Percentiles rank a stretch among this genome's conserved stretches.
phyloP scores from a whole-genome alignment of 1,284 basidiomycete species.

The Apiotrichum veenhuisii region DNA sequence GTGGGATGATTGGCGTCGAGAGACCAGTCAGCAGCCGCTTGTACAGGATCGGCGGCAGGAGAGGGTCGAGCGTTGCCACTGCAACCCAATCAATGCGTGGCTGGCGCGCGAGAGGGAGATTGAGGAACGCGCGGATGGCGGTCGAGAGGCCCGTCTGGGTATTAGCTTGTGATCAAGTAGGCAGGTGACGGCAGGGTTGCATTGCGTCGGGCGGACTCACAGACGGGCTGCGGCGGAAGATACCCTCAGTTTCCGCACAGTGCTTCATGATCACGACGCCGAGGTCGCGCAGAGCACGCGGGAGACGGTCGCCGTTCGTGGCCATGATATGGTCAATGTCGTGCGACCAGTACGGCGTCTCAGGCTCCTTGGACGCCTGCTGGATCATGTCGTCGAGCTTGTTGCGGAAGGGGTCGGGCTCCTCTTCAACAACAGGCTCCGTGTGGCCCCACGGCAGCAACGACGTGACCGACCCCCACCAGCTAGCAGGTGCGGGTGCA shows the following conservation, averaged over 20 bases:
- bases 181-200: too few species aligned
- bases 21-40: slow-evolving; percentile 6
- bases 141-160: slow-evolving; percentile 21
- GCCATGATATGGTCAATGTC: slow-evolving; percentile 20
- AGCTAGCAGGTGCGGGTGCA: background rate
- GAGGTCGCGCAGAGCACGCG: slow-evolving; percentile 23
- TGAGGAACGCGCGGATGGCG: slow-evolving; percentile 23
- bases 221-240: slow-evolving; percentile 35
- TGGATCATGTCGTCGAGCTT: background rate
- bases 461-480: slow-evolving; percentile 5
- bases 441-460: background rate
- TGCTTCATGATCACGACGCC: slow-evolving; percentile 27
- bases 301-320: slow-evolving; percentile 22
- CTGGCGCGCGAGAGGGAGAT: slow-evolving; percentile 26
- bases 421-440: background rate
- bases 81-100: slow-evolving; percentile 33
- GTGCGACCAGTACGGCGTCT: slow-evolving; percentile 7
- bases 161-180: too few species aligned
- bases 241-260: slow-evolving; percentile 32
- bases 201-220: slow-evolving; percentile 18
- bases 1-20: slow-evolving; percentile 20
- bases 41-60: slow-evolving; percentile 28
- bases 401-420: background rate
- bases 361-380: background rate
- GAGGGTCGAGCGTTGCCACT: slow-evolving; percentile 32